These are phyloP conservation scores for Vaccinium macrocarpon DNA, from an alignment of 148 eudicot species.

Conservation along the genomic window DNA sequence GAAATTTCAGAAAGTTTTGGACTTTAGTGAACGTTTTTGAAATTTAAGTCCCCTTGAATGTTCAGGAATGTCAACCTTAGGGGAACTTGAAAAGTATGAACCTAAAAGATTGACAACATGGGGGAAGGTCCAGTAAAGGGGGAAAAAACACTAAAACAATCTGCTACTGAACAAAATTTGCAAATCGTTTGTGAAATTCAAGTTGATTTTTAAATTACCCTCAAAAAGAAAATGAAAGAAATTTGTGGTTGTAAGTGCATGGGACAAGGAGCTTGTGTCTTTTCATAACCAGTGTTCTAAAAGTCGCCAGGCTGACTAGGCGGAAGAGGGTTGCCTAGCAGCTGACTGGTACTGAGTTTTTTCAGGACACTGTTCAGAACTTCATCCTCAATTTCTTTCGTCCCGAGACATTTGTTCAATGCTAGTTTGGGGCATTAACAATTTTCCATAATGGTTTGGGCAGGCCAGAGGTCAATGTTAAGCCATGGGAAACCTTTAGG, in stretches of 20 bases:
- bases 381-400: not conserved
- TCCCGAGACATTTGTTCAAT: not conserved
- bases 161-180: too few relatives aligned
- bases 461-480: slow-evolving; percentile 51
- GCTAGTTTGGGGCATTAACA: not conserved
- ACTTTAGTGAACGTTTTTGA: not conserved
- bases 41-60: not conserved
- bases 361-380: too few relatives aligned
- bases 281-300: not conserved
- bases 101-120: not conserved
- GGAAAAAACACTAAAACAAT: not conserved
- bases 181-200: not conserved
- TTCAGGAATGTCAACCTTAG: not conserved
- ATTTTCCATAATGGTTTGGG: not conserved
- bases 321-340: too few relatives aligned
- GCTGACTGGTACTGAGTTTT: too few relatives aligned
- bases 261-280: not conserved
- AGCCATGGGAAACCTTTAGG: slow-evolving; percentile 43
- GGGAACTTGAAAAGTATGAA: not conserved
- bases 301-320: too few relatives aligned
- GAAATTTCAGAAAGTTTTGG: not conserved
- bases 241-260: not conserved
- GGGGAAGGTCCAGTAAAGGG: not conserved
- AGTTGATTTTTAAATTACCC: not conserved
- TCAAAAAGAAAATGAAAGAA: not conserved